phyloP scores from a whole-genome alignment of 768 basidiomycete genomes.

The Podaxis sp. region DNA sequence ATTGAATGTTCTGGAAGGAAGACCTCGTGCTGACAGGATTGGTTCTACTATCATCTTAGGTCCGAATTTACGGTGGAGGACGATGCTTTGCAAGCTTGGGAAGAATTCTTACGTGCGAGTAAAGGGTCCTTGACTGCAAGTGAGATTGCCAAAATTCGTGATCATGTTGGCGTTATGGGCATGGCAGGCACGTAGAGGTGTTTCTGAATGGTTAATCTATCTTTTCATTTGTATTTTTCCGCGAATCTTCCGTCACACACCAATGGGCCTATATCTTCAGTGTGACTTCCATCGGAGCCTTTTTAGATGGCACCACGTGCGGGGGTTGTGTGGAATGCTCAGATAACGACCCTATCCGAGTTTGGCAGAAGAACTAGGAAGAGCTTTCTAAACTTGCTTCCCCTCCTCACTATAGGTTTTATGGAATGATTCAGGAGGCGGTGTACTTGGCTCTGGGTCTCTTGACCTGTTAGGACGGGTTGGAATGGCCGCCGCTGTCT shows the following conservation, averaged over 20 bases:
- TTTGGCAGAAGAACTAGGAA: too few relatives aligned
- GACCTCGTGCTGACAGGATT: background rate
- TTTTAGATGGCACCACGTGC: too few relatives aligned
- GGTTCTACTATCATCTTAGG: conserved; percentile 32
- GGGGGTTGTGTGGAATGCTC: too few relatives aligned
- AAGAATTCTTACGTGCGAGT: conserved; percentile 81
- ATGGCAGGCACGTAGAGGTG: conserved; percentile 72
- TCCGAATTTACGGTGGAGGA: conserved; percentile 59
- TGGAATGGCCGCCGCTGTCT: too few relatives aligned
- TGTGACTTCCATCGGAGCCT: too few relatives aligned
- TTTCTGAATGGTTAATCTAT: background rate
- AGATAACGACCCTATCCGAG: too few relatives aligned
- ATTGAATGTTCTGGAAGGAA: conserved; percentile 2
- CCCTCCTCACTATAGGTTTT: too few relatives aligned
- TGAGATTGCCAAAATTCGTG: conserved; percentile 92
- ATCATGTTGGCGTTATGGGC: conserved; percentile 81
- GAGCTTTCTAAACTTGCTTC: too few relatives aligned
- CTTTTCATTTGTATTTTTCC: background rate
- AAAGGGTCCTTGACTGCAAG: conserved; percentile 79
- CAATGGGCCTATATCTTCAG: too few relatives aligned
- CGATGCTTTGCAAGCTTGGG: conserved; percentile 76
- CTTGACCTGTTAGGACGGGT: too few relatives aligned
- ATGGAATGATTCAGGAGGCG: too few relatives aligned
- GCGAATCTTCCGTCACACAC: background rate
- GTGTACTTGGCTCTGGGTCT: too few relatives aligned